Percentiles rank a stretch among this genome's conserved stretches.
Evolutionary conservation across 164 flowering plant genomes (phyloP).

Genomic region (Annona squamosa): DNA sequence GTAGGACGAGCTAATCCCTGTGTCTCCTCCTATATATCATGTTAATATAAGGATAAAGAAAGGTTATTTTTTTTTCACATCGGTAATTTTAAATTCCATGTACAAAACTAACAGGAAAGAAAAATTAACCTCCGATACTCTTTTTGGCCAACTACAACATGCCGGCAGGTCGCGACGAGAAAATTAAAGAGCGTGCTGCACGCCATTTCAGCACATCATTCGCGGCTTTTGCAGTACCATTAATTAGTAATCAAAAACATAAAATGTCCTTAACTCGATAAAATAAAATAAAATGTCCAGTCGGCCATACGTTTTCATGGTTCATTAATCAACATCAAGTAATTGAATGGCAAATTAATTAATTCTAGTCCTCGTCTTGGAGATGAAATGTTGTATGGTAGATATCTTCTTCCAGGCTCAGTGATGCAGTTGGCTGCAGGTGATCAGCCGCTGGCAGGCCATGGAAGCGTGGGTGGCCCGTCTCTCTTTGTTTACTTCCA

Average conservation of each 20-base stretch:
- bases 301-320: too few relatives aligned
- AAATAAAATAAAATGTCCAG: too few relatives aligned
- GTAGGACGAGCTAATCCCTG: neutral
- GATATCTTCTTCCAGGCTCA: too few relatives aligned
- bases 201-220: neutral
- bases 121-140: neutral
- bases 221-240: neutral
- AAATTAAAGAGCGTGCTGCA: neutral
- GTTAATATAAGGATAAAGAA: neutral
- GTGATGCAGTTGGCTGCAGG: neutral
- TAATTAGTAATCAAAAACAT: too few relatives aligned
- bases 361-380: too few relatives aligned
- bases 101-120: neutral
- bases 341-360: too few relatives aligned
- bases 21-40: neutral
- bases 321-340: too few relatives aligned
- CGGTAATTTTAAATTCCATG: neutral
- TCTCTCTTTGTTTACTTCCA: slow-evolving; percentile 17
- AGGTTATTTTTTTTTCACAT: neutral
- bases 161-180: slow-evolving; percentile 17
- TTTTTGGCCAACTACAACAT: slow-evolving; percentile 5
- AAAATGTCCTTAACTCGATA: too few relatives aligned
- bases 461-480: slow-evolving; percentile 21
- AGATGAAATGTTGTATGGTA: too few relatives aligned
- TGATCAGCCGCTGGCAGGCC: neutral